Evolutionary conservation across 2,329 filamentous ascomycete species (phyloP), one percentile per base, ranked within the genome.

Genomic region (Talaromyces sp.): DNA sequence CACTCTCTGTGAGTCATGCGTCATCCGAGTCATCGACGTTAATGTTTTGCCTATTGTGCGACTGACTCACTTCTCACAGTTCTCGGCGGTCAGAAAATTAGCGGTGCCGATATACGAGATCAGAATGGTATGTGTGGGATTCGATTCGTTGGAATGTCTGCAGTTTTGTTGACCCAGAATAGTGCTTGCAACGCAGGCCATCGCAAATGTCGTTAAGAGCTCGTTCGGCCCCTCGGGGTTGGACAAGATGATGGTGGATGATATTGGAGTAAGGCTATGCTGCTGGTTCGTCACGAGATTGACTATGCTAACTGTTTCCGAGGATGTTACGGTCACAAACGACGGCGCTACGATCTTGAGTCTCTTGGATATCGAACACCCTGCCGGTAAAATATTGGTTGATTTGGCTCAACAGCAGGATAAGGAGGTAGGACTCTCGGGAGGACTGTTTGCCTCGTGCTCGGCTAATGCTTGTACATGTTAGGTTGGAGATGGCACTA

Each of bases 161-260:
- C 41, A 52, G 39, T 17, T 31, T n/a, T 62, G 58, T 64, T 64
- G 48, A 43, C 46, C 65, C 50, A 17, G 36, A 55, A 39, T 70
- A 92, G 94, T 97, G 51, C 85, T 91, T 66, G 94, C 94, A 66
- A 97, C 94, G 46, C 91, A 97, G 75, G 91, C 93, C 60, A 97
- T 99, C 70, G 89, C 94, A 69, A 99, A 97, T 85, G 92, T 99
- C 60, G 91, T 99, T 75, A 97, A 96, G 81, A 96, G 90, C 77
- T 99, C 94, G 15, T 99, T 99, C 73, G 94, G 94, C 57, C 94
- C 94, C 53, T 96, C 91, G 62, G 94, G 94, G 51, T 84, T 99
- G 65, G 94, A 99, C 75, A 99, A 99, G 84, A 99, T 99, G 94
- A 97, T 99, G 94, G 94, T 99, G 68, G 94, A 99, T 78, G 94